Evolutionary conservation across 306 rosid genomes (phyloP), one percentile per base, ranked within the genome.

Genomic region (Cicer chorassanicum): DNA sequence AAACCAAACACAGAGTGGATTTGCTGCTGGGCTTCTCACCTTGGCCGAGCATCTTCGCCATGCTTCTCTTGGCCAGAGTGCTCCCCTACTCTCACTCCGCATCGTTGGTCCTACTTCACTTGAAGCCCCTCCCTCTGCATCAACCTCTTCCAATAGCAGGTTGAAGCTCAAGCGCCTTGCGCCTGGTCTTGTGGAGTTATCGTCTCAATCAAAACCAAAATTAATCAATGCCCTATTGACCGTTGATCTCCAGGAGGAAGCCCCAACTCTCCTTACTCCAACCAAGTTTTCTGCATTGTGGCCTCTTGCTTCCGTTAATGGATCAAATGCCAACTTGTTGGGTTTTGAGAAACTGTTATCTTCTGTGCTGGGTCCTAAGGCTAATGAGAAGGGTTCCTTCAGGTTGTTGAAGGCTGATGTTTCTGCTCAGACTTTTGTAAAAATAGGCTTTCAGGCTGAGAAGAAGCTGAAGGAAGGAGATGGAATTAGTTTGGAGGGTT

Each of bases 91-190:
- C 15, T 94, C 99, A 0, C 91, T 94, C 5, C 89, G 96, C 21
- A 88, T 94, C 13, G 93, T 92, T 16, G 99, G 96, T 68, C 93
- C 95, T 13, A 91, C 97, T 11, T 90, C 97, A 15, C 92, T 94
- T 19, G 72, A 96, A 49, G 55, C 91, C 6, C 86, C 92, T 11
- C 68, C 93, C 10, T 80, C 98, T 0, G 68, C 96, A 1, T 83
- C 93, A 6, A 41, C 90, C 65, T 81, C 90, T 46, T 76, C 91
- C 7, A 70, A 73, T 54, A 86, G 80, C 85, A 86, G 82, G 86
- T 89, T 92, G 80, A 94, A 92, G 89, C 95, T 94, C 49, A 94
- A 90, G 74, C 95, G 95, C 67, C 97, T 92, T 7, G 99, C 97
- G 1, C 99, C 99, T 5, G 99, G 96, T 56, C 89, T 91, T 11